Conservation (phyloP, 805 yeast species). For the Metschnikowia kofuensis region DNA sequence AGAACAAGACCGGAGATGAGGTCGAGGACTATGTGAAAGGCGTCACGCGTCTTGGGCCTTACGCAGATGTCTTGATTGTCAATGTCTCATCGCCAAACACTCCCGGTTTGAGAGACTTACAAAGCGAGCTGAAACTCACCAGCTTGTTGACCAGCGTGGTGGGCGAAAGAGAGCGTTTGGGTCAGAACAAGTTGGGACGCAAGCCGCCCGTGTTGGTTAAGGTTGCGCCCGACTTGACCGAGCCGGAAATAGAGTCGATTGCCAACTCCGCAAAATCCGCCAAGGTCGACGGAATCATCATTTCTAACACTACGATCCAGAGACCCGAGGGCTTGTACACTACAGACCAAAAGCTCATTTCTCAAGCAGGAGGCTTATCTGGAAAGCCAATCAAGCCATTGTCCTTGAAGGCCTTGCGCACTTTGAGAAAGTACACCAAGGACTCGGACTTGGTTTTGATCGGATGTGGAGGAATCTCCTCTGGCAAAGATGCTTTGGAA, state of each 20-base stretch:
- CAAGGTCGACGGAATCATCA: constrained; percentile 84
- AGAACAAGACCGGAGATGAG: constrained; percentile 90
- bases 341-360: constrained; percentile 34
- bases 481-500: constrained; percentile 85
- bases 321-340: constrained; percentile 67
- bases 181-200: constrained; percentile 37
- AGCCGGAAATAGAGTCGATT: constrained; percentile 75
- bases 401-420: constrained; percentile 65
- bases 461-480: constrained; percentile 94
- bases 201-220: constrained; percentile 85
- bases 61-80: constrained; percentile 85
- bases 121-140: constrained; percentile 70
- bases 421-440: constrained; percentile 73
- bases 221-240: constrained; percentile 89
- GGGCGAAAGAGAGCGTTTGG: constrained; percentile 57
- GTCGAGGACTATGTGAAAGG: constrained; percentile 82
- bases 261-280: constrained; percentile 76
- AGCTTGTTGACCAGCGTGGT: constrained; percentile 64
- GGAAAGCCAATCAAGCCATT: constrained; percentile 89
- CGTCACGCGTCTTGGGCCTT: constrained; percentile 73
- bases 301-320: constrained; percentile 87
- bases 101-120: constrained; percentile 88
- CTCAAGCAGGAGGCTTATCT: constrained; percentile 83
- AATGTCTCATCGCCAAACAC: constrained; percentile 96
- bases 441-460: constrained; percentile 70